phyloP scores from a whole-genome alignment of 768 basidiomycete species.

The Cyathus striatus region DNA sequence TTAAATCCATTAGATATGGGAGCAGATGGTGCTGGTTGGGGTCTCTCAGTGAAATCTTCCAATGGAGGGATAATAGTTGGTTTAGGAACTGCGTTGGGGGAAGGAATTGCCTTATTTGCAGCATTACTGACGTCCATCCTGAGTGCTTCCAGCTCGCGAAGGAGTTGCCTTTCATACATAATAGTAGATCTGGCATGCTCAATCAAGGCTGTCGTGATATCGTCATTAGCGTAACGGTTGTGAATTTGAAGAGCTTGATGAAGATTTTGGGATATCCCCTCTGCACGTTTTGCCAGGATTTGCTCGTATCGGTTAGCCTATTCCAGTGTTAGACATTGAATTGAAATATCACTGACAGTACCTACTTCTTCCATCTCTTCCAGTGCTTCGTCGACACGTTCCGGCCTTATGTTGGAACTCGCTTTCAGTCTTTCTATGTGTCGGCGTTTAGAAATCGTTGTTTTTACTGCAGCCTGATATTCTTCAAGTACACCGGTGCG shows the following conservation, averaged over 20 bases:
- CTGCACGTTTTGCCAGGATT: conserved; percentile 75
- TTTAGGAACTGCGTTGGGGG: conserved; percentile 48
- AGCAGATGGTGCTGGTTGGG: conserved; percentile 21
- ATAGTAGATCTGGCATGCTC: conserved; percentile 91
- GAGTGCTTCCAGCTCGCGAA: conserved; percentile 85
- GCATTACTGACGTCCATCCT: conserved; percentile 70
- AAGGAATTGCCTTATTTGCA: conserved; percentile 49
- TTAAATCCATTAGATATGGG: conserved; percentile 27
- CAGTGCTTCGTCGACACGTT: conserved; percentile 84
- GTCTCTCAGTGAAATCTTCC: conserved; percentile 50
- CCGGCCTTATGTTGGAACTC: conserved; percentile 79
- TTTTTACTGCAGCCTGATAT: conserved; percentile 89
- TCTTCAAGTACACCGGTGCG: conserved; percentile 91
- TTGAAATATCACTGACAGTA: conserved; percentile 1
- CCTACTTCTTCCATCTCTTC: conserved; percentile 90
- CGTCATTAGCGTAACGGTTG: conserved; percentile 83
- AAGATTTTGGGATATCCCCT: conserved; percentile 91
- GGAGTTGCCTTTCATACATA: conserved; percentile 85
- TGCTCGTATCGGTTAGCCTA: conserved; percentile 91
- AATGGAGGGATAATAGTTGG: conserved; percentile 58
- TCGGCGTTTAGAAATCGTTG: conserved; percentile 87
- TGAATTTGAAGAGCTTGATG: conserved; percentile 84
- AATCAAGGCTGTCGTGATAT: conserved; percentile 83
- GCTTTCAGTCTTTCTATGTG: conserved; percentile 87
- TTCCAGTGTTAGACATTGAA: background rate